Percentiles rank a stretch among this genome's conserved stretches.
phyloP scores from a whole-genome alignment of 306 rosid genomes.

The cucumber (Cucumis sativus) region DNA sequence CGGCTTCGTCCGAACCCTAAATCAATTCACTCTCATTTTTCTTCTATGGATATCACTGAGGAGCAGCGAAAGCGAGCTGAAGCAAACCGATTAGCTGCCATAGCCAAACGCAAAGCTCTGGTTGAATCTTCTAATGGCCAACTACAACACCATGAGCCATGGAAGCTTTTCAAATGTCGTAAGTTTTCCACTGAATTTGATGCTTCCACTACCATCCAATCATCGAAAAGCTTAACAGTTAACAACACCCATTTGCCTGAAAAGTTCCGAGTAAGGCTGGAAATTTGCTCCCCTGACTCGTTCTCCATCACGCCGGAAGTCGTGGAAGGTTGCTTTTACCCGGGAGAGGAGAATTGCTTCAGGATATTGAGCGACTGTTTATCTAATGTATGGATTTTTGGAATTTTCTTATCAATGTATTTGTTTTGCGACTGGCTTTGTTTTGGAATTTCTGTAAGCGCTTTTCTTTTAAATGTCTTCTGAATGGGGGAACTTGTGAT shows the following conservation, averaged over 20 bases:
- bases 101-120: constrained; percentile 62
- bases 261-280: constrained; percentile 54
- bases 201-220: constrained; percentile 6
- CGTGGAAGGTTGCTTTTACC: constrained; percentile 22
- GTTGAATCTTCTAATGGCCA: constrained; percentile 22
- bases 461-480: not conserved
- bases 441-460: not conserved
- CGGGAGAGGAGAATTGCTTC: constrained; percentile 35
- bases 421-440: not conserved
- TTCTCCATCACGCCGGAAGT: constrained; percentile 44
- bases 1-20: not conserved
- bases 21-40: not conserved
- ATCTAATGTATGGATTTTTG: constrained; percentile 27
- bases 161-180: constrained; percentile 67
- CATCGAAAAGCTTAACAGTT: not conserved
- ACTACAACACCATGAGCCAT: constrained; percentile 15
- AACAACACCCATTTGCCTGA: not conserved
- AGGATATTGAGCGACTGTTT: constrained; percentile 24
- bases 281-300: constrained; percentile 65
- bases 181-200: constrained; percentile 26
- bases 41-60: constrained; percentile 53
- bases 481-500: not conserved
- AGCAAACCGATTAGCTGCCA: constrained; percentile 64
- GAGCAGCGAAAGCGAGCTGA: constrained; percentile 57
- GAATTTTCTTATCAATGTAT: not conserved